phyloP scores from a whole-genome alignment of 2,329 filamentous ascomycete species.

The Mycosphaerelloides madeirae region DNA sequence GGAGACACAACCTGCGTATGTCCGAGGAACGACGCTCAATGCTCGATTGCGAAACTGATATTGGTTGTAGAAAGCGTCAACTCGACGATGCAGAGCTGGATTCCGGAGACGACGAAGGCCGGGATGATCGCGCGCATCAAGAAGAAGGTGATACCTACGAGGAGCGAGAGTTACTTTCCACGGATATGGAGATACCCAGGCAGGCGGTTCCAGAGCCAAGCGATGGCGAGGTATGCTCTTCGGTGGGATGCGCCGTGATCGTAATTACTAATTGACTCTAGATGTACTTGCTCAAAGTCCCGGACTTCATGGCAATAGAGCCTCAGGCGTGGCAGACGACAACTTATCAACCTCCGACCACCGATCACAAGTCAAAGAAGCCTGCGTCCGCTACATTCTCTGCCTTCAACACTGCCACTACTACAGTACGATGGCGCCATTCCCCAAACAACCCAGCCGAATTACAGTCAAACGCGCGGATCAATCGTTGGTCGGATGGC shows the following conservation, averaged over 20 bases:
- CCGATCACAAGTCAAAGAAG: conserved; percentile 50
- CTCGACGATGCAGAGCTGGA: conserved; percentile 61
- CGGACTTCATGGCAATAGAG: conserved; percentile 66
- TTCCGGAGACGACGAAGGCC: conserved; percentile 58
- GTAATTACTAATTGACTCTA: conserved; percentile 30
- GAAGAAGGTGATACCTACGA: conserved; percentile 44
- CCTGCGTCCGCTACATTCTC: conserved; percentile 49
- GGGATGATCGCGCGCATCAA: conserved; percentile 57
- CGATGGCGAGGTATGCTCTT: conserved; percentile 58
- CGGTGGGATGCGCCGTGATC: no score
- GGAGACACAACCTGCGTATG: conserved; percentile 23
- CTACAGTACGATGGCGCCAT: conserved; percentile 65
- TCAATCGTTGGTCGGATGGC: conserved; percentile 76
- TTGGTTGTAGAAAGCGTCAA: conserved; percentile 14
- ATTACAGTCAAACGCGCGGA: conserved; percentile 68
- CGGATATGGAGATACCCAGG: conserved; percentile 61
- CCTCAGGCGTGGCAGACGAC: conserved; percentile 63
- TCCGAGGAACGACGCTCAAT: not conserved
- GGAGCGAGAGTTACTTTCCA: conserved; percentile 47
- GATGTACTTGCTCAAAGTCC: conserved; percentile 67
- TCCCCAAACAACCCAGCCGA: conserved; percentile 60
- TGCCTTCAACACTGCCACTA: conserved; percentile 60
- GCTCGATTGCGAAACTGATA: conserved; percentile 2
- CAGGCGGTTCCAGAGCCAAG: conserved; percentile 67
- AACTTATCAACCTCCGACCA: conserved; percentile 60